Percentiles rank a stretch among this genome's conserved stretches.
phyloP scores from a whole-genome alignment of 371 early-diverging fungal species.

The Rhizopus delemar region DNA sequence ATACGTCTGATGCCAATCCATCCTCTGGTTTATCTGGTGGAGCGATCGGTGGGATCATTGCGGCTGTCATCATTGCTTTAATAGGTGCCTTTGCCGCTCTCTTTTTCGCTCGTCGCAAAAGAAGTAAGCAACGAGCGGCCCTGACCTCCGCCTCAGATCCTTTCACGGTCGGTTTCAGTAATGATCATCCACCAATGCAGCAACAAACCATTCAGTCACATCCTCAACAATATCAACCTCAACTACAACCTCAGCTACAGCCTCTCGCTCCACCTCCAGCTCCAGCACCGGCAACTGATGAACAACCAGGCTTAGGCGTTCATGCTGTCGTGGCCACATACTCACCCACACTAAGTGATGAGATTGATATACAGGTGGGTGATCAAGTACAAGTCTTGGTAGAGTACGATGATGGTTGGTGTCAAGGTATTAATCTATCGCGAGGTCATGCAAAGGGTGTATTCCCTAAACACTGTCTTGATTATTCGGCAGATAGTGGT shows the following conservation, averaged over 20 bases:
- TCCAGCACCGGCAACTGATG: slow-evolving; percentile 11
- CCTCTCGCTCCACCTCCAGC: slow-evolving; percentile 3
- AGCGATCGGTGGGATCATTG: slow-evolving; percentile 52
- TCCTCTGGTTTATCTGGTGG: slow-evolving; percentile 47
- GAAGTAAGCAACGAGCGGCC: slow-evolving; percentile 13
- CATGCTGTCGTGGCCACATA: slow-evolving; percentile 58
- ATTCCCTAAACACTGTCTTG: slow-evolving; percentile 67
- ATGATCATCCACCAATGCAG: slow-evolving; percentile 22
- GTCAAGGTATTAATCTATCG: slow-evolving; percentile 63
- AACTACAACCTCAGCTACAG: slow-evolving; percentile 11
- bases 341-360: slow-evolving; percentile 67
- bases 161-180: slow-evolving; percentile 54
- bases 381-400: slow-evolving; percentile 64
- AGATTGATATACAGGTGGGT: slow-evolving; percentile 64
- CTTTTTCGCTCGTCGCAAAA: slow-evolving; percentile 37
- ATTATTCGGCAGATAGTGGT: slow-evolving; percentile 22
- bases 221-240: slow-evolving; percentile 18
- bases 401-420: slow-evolving; percentile 77
- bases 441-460: slow-evolving; percentile 62
- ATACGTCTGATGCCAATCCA: neutral
- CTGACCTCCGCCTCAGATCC: slow-evolving; percentile 35
- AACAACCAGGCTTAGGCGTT: slow-evolving; percentile 39
- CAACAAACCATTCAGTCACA: slow-evolving; percentile 13
- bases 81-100: slow-evolving; percentile 42
- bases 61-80: slow-evolving; percentile 35